Evolutionary conservation across 768 basidiomycete genomes (phyloP), one percentile per base, ranked within the genome.

Genomic region (Chalciporus pseudorubinellus): DNA sequence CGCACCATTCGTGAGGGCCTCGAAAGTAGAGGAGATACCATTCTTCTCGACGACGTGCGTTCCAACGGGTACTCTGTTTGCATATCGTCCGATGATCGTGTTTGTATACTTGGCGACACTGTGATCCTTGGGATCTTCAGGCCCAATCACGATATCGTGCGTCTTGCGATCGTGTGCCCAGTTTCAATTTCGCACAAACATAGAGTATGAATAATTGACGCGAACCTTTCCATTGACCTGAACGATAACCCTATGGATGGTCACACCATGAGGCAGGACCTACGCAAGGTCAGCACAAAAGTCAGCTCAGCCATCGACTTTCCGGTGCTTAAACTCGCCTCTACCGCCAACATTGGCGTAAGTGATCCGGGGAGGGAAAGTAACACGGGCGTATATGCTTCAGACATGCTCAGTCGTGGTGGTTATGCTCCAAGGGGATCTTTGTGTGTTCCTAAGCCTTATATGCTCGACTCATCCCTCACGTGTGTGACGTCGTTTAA

Each of bases 111-210:
- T 85, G 64, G 84, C 78, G 11, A 64, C 67, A 28, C 72, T 64
- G 64, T 89, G 85, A 53, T 74, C 80, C 55, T 74, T 60, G 44
- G 85, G 81, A 39, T 72, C 67, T 70, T 87, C 83, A 34, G 88
- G 87, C 16, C 87, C 88, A 57, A 88, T 76, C 39, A 90, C 80
- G 51, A 90, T 77, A 66, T 89, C 88, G 68, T 89, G 85, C 6
- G 83, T 86, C 85, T 87, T 57, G 6, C 48, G 20, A 31, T 39
- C 21, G 34, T 3, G 10, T n/a, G 39, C 16, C 16, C 34, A 36
- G 26, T 34, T 55, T 47, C 28, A 38, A 28, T n/a, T n/a, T 43
- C 43, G 18, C 28, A 12, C 7, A 28, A 22, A 10, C 33, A 39
- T 34, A 54, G 38, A 36, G 28, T 19, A 47, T 40, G 34, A 47